Base-by-base conservation (phyloP, 192 early-diverging fungal genomes). In the Backusella mclennaniae region DNA sequence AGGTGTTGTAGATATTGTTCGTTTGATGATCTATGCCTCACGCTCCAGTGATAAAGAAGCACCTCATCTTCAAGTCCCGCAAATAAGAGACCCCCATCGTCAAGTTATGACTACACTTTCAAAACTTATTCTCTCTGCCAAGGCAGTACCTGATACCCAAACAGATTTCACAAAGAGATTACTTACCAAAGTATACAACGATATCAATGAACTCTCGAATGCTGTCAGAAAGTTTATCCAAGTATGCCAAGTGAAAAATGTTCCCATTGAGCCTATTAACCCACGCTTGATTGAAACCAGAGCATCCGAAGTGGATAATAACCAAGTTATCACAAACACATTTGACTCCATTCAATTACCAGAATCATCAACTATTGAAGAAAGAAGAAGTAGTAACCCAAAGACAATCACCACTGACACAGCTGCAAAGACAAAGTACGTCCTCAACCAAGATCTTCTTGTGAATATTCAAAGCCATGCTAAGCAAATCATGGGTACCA, bases 111-210 rank as follows among this genome's bases (percentile, higher is more conserved):
- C 90, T 12, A 85, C 93, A 3, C 81, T 98, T 9, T 95, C 95
- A 19, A 96, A 96, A 46, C 86, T 99, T 70, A 88, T 94, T 19
- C 83, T 98, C 29, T 92, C 94, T 2, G 92, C 93, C n/a, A 96
- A 96, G 76, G 88, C 94, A 36, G 96, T 95, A 0, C 84, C 93
- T 15, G 92, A 92, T n/a, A 8, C n/a, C 19, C 26, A 46, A 0
- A 14, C 63, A 35, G 15, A 44, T 1, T 56, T 59, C 39, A 42
- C 31, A 19, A 39, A 56, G 33, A 77, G 77, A 7, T 1, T 95
- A 3, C 85, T 90, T 33, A 75, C 85, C 26, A 94, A 93, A 36
- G 92, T 98, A 85, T 88, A 92, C 36, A 81, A 83, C 14, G 92
- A 94, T 68, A 89, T 91, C 1, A 88, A 86, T 71, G 96, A 96